Evolutionary conservation across 176 grass and related monocot species (phyloP).

Genomic region (Oryza longistaminata): DNA sequence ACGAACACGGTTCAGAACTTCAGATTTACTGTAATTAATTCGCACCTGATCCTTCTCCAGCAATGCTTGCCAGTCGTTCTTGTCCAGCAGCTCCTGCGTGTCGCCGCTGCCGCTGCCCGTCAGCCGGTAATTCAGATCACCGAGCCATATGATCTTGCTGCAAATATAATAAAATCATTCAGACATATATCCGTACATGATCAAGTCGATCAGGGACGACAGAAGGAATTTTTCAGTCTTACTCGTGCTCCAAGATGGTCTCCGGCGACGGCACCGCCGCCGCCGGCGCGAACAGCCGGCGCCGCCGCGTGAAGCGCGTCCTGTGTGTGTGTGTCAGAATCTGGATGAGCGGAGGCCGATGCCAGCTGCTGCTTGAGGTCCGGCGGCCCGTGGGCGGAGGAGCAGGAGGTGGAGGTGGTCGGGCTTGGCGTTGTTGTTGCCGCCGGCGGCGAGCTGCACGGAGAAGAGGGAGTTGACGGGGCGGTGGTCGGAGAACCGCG

Average conservation of each 20-base stretch:
- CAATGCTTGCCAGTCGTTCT: constrained; percentile 62
- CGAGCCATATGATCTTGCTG: constrained; percentile 90
- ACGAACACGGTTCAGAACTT: too few species aligned
- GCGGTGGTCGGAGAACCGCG: constrained; percentile 86
- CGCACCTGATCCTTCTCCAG: constrained; percentile 69
- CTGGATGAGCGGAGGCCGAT: background rate
- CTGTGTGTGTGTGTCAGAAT: background rate
- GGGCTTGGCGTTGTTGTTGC: background rate
- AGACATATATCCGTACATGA: background rate
- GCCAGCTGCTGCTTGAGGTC: background rate
- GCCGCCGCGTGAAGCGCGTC: constrained; percentile 52
- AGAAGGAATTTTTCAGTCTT: background rate
- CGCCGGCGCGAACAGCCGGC: background rate
- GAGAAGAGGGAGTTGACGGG: constrained; percentile 79
- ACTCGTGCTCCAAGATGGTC: constrained; percentile 94
- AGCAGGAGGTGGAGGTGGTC: background rate
- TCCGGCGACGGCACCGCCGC: constrained; percentile 35
- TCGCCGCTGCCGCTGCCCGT: constrained; percentile 10
- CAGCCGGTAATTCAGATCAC: constrained; percentile 87
- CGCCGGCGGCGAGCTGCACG: constrained; percentile 26
- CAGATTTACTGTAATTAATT: background rate
- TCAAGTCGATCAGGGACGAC: too few species aligned
- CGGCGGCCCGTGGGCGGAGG: too few species aligned
- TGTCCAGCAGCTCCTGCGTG: constrained; percentile 48
- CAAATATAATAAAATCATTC: background rate